Evolutionary conservation across 768 basidiomycete genomes (phyloP).

Genomic region (Kwoniella botswanensis): DNA sequence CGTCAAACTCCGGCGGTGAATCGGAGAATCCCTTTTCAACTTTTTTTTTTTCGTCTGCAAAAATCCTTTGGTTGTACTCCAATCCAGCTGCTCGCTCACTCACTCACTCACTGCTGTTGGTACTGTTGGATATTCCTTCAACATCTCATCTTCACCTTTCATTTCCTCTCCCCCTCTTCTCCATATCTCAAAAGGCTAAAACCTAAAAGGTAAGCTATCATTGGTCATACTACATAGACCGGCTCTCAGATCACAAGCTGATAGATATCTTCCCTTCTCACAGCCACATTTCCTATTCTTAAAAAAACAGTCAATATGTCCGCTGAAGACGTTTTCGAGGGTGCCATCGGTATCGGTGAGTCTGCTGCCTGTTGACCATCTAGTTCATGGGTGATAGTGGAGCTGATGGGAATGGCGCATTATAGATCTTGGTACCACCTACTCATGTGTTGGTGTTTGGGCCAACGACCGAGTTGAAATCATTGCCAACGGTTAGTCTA

Average conservation of each 20-base stretch:
- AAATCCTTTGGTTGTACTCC: background rate
- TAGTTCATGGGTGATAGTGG: background rate
- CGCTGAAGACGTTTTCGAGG: constrained; percentile 86
- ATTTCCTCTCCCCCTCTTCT: constrained; percentile 9
- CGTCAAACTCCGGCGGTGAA: background rate
- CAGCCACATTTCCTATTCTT: constrained; percentile 33
- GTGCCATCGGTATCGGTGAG: constrained; percentile 90
- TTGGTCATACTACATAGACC: background rate
- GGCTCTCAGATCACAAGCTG: background rate
- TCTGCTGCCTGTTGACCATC: background rate
- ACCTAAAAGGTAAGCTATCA: constrained; percentile 28
- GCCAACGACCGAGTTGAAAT: constrained; percentile 61
- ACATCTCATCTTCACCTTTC: constrained; percentile 6
- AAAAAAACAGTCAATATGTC: constrained; percentile 66
- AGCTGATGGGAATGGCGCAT: background rate
- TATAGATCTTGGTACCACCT: constrained; percentile 59
- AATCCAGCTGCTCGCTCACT: background rate
- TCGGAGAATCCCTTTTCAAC: background rate
- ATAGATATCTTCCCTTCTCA: constrained; percentile 6
- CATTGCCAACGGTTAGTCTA: constrained; percentile 56
- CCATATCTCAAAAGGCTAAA: constrained; percentile 30
- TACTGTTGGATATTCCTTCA: constrained; percentile 1
- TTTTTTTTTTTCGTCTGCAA: background rate
- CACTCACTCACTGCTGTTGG: background rate
- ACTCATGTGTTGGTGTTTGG: constrained; percentile 61